These are phyloP conservation scores for Macaranga tanarius DNA, from an alignment of 441 rosid genomes.

Conservation along the genomic window DNA sequence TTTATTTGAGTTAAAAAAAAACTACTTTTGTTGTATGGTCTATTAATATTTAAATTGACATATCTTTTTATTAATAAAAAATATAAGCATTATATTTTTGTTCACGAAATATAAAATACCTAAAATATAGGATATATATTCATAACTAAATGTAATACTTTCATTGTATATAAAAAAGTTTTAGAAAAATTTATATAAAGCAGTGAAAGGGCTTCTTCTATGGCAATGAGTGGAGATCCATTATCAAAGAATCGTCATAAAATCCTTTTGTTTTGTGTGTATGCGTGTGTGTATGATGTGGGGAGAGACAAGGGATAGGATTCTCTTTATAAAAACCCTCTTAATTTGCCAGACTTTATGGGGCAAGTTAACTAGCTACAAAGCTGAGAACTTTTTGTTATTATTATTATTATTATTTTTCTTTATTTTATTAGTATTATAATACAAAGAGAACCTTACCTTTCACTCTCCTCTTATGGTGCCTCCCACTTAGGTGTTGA, in stretches of 20 bases:
- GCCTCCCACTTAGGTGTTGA: constrained; percentile 40
- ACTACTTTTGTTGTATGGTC: too few relatives aligned
- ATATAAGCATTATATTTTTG: too few relatives aligned
- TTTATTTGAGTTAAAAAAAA: too few relatives aligned
- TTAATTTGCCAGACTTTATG: constrained; percentile 51
- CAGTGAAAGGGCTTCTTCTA: neutral
- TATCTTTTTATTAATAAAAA: too few relatives aligned
- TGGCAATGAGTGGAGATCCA: constrained; percentile 42
- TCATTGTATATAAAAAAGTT: too few relatives aligned
- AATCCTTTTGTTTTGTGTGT: constrained; percentile 19
- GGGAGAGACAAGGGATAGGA: constrained; percentile 37
- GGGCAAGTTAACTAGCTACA: constrained; percentile 57
- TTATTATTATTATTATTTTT: too few relatives aligned
- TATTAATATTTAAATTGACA: too few relatives aligned
- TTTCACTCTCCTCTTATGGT: constrained; percentile 23
- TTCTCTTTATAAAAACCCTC: constrained; percentile 40
- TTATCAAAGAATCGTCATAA: constrained; percentile 29
- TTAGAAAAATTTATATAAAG: too few relatives aligned
- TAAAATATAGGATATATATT: too few relatives aligned
- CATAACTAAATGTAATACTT: too few relatives aligned
- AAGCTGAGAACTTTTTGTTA: constrained; percentile 35
- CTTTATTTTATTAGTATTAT: neutral
- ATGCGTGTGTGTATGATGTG: neutral
- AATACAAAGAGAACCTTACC: constrained; percentile 13
- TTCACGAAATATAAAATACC: too few relatives aligned